A percentile compares a stretch with the other conserved stretches of the same genome.
phyloP scores from a whole-genome alignment of 2,329 filamentous ascomycete species.

The Botrytis squamosa region DNA sequence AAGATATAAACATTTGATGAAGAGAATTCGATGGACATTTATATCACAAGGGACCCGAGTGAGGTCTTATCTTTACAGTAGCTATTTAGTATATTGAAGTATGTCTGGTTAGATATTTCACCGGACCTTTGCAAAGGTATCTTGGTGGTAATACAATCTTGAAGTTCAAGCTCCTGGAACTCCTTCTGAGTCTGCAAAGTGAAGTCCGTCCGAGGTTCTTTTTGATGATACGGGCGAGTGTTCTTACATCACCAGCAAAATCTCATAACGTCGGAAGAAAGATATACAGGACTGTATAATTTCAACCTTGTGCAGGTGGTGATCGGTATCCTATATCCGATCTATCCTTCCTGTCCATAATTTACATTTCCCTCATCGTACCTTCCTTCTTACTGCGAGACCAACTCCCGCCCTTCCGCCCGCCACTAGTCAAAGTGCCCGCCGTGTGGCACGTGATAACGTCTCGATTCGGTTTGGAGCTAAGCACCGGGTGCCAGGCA shows the following conservation, averaged over 20 bases:
- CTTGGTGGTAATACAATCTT: not conserved
- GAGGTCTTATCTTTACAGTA: not conserved
- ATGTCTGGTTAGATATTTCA: not conserved
- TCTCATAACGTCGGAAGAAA: not conserved
- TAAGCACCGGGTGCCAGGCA: conserved; percentile 18
- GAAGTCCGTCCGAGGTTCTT: not conserved
- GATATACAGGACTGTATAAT: not conserved
- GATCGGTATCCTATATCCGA: not conserved
- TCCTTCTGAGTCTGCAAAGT: not conserved
- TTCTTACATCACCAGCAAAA: not conserved
- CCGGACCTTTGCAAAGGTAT: not conserved
- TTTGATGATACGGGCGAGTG: not conserved
- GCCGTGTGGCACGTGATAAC: conserved; percentile 6
- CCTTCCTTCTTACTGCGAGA: not conserved
- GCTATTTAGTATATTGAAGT: not conserved
- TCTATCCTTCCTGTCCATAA: not conserved
- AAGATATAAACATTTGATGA: not conserved
- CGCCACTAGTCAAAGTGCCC: not conserved
- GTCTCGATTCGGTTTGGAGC: conserved; percentile 20
- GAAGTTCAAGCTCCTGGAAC: conserved; percentile 6
- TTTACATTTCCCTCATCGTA: not conserved
- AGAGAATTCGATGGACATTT: not conserved
- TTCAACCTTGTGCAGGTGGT: not conserved
- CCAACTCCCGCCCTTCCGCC: conserved; percentile 1
- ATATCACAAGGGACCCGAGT: conserved; percentile 12